Evolutionary conservation across 2,329 filamentous ascomycete genomes (phyloP), one percentile per base, ranked within the genome.

Genomic region (Lecanicillium sp.): DNA sequence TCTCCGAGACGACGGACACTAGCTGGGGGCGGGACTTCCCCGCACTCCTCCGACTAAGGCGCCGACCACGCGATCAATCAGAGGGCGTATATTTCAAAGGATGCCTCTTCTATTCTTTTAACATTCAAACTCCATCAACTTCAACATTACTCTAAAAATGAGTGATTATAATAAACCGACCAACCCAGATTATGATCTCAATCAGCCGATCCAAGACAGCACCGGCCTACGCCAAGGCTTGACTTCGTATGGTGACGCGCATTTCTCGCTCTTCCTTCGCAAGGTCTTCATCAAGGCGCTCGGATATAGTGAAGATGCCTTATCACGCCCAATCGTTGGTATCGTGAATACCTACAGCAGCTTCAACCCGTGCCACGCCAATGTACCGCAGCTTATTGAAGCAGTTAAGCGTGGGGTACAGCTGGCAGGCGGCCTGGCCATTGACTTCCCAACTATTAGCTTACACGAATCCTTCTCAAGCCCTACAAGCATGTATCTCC

Each of bases 201-300:
- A 64, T 14, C 64, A 55, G 2, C 69, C 76, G 2, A 71, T 83
- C 38, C 60, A 67, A 19, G 20, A 33, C 29, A 57, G 60, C 22
- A 46, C 57, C 0, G 81, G 81, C 6, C 64, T 86, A 20, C 71
- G 79, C 7, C 77, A 79, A 48, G 77, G 77, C 2, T 68, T 86
- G 1, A 72, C 81, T 3, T 77, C 74, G 1, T 87, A 87, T 48
- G 83, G 83, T 32, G 83, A 87, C 48, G 67, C 80, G 6, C 82
- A 86, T 58, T 87, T 87, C 62, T 82, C 79, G 0, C 69, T 87
- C 2, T 87, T 87, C 51, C 68, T 87, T 1, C 72, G 83, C 25
- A 87, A 87, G 51, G 81, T 80, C 17, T 87, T 87, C 57, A 86
- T 87, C 64, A 87, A 87, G 57, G 81, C 82, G 0, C 66, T 85